These are phyloP conservation scores for Zea mays DNA, from an alignment of 176 grass and related monocot species.

Conservation along the genomic window Zm-B73-REFERENCE-NAM-5.0 NC_050097.1:200268001-200268500, in stretches of 20 bases:
- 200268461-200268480: slow-evolving; percentile 94
- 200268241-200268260: slow-evolving; percentile 58
- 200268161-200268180: slow-evolving; percentile 86
- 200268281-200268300: slow-evolving; percentile 92
- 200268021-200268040: neutral
- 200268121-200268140: slow-evolving; percentile 72
- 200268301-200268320: slow-evolving; percentile 97
- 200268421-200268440: slow-evolving; percentile 90
- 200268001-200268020: neutral
- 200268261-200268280: slow-evolving; percentile 76
- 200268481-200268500: slow-evolving; percentile 86
- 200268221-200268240: slow-evolving; percentile 66
- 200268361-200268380: slow-evolving; percentile 80
- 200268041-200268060: neutral
- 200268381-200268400: slow-evolving; percentile 46
- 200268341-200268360: slow-evolving; percentile 55
- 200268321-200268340: slow-evolving; percentile 71
- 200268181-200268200: slow-evolving; percentile 43
- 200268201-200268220: slow-evolving; percentile 57
- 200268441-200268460: slow-evolving; percentile 99
- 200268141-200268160: slow-evolving; percentile 79
- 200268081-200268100: slow-evolving; percentile 85
- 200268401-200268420: slow-evolving; percentile 57
- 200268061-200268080: slow-evolving; percentile 43
- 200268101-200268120: slow-evolving; percentile 88